These are phyloP conservation scores for Malus hybrid DNA, from an alignment of 331 rosid species.

Conservation along the genomic window DNA sequence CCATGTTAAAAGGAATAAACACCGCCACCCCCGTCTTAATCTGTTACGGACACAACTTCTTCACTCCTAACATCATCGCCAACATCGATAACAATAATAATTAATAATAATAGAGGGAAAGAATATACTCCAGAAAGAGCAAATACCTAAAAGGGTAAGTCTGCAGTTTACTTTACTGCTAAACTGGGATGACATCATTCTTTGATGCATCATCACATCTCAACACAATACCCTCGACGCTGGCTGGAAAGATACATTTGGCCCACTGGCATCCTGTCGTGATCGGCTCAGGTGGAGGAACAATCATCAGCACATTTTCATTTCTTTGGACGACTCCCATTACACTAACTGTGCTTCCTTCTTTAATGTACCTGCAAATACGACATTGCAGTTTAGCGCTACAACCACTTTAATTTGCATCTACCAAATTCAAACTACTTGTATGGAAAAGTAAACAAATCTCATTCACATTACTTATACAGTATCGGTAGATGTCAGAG, in stretches of 20 bases:
- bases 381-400: constrained; percentile 2
- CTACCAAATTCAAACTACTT: background rate
- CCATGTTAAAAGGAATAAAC: constrained; percentile 12
- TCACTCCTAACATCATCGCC: constrained; percentile 27
- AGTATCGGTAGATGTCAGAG: too few relatives aligned
- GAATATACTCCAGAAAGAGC: constrained; percentile 28
- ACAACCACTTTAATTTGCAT: background rate
- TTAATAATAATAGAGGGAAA: constrained; percentile 16
- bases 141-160: constrained; percentile 30
- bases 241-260: constrained; percentile 82
- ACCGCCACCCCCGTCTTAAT: constrained; percentile 41
- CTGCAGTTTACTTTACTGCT: constrained; percentile 21
- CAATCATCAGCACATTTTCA: constrained; percentile 93
- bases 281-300: constrained; percentile 83
- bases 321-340: constrained; percentile 97
- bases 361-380: constrained; percentile 80
- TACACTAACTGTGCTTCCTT: constrained; percentile 96
- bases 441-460: background rate
- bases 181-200: constrained; percentile 87
- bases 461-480: too few relatives aligned
- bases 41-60: constrained; percentile 22
- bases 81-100: background rate
- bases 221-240: constrained; percentile 92
- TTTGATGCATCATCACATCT: constrained; percentile 92
- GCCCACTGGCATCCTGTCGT: constrained; percentile 91